Conservation (phyloP, 2,329 filamentous ascomycete species). For the Xylaria multiplex region DNA sequence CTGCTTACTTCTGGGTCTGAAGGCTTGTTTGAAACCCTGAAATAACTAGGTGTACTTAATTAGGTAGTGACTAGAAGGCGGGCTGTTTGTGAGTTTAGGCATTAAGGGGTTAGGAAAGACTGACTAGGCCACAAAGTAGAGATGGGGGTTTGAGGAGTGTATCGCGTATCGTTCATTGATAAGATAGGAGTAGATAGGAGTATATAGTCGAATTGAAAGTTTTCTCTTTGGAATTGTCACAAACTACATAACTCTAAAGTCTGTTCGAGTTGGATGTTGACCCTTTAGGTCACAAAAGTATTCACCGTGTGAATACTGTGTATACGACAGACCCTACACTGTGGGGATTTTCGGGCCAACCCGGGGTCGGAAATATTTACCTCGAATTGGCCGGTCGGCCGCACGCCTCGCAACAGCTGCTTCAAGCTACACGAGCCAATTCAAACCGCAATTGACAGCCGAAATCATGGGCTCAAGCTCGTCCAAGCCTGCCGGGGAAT, state of each 20-base stretch:
- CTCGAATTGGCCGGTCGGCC: conserved; percentile 36
- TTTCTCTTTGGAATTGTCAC: neutral
- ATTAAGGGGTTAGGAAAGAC: no score
- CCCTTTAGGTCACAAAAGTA: conserved; percentile 2
- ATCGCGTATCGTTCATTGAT: no score
- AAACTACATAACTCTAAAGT: neutral
- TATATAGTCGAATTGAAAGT: no score
- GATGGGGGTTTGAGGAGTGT: no score
- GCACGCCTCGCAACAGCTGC: conserved; percentile 30
- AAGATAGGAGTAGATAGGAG: no score
- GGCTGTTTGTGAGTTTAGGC: no score
- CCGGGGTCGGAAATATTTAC: conserved; percentile 42
- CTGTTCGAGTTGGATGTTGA: neutral
- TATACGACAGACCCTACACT: conserved; percentile 6
- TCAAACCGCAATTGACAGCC: conserved; percentile 46
- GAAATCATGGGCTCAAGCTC: conserved; percentile 66
- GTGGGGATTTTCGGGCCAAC: conserved; percentile 36
- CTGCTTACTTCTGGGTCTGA: no score
- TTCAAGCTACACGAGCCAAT: conserved; percentile 35
- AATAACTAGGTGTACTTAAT: no score
- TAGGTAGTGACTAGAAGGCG: no score
- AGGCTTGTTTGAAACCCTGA: no score
- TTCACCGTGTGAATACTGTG: neutral
- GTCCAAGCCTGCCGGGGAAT: conserved; percentile 62
- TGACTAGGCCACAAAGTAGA: no score